Evolutionary conservation across 805 yeast species (phyloP).

Genomic region (Kazachstania africana): DNA sequence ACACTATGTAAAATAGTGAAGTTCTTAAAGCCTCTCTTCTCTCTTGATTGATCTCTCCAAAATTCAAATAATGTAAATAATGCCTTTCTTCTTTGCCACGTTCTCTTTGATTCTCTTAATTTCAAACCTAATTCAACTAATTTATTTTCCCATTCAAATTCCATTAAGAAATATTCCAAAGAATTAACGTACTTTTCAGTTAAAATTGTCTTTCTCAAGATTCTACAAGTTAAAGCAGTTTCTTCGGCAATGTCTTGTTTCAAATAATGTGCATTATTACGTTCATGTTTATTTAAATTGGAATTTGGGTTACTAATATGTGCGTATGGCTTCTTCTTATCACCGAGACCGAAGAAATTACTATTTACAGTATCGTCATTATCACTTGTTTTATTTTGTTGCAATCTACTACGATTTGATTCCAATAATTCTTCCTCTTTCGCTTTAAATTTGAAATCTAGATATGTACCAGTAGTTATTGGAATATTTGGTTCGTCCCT

Average conservation of each 20-base stretch:
- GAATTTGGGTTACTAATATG: too few relatives aligned
- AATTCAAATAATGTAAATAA: conserved; percentile 26
- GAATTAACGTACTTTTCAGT: conserved; percentile 27
- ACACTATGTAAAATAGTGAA: conserved; percentile 26
- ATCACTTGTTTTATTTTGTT: background rate
- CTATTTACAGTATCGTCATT: background rate
- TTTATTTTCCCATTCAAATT: conserved; percentile 27
- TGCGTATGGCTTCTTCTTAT: too few relatives aligned
- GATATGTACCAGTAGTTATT: conserved; percentile 22
- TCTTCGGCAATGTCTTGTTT: conserved; percentile 20
- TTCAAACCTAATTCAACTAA: conserved; percentile 23
- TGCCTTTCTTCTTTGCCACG: conserved; percentile 29
- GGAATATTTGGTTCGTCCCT: conserved; percentile 18
- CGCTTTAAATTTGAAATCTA: conserved; percentile 21
- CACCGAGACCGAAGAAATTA: background rate
- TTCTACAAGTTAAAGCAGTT: conserved; percentile 17
- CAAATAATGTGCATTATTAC: conserved; percentile 21
- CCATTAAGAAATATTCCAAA: conserved; percentile 26
- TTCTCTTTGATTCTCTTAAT: conserved; percentile 25
- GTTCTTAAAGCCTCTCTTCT: conserved; percentile 19
- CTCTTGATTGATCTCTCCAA: conserved; percentile 28
- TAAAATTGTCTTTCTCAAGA: conserved; percentile 19
- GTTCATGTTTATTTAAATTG: conserved; percentile 14
- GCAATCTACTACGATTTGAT: conserved; percentile 4
- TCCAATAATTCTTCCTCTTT: conserved; percentile 21